Conservation (phyloP, 768 basidiomycete species). For the Kwoniella mangroviensis region DNA sequence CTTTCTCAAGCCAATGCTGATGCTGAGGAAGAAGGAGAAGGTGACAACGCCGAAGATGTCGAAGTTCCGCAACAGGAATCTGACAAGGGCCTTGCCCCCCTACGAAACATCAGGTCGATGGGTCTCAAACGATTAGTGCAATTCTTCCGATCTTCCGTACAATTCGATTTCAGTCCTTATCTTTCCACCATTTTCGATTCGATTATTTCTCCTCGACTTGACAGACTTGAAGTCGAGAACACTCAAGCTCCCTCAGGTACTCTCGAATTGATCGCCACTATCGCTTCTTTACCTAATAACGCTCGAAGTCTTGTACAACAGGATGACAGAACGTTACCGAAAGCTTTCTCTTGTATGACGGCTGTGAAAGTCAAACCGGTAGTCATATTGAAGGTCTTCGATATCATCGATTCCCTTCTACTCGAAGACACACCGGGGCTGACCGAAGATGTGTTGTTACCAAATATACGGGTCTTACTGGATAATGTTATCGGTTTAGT, state of each 20-base stretch:
- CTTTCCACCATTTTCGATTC: slow-evolving; percentile 69
- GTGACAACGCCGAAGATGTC: slow-evolving; percentile 57
- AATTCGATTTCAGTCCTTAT: slow-evolving; percentile 76
- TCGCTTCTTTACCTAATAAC: slow-evolving; percentile 69
- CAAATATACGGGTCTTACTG: slow-evolving; percentile 65
- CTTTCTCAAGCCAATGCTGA: slow-evolving; percentile 55
- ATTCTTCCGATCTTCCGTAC: slow-evolving; percentile 76
- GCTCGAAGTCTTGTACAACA: slow-evolving; percentile 71
- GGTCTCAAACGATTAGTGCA: slow-evolving; percentile 85
- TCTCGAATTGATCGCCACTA: slow-evolving; percentile 79
- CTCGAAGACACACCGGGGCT: slow-evolving; percentile 64
- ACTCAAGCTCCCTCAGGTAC: slow-evolving; percentile 88
- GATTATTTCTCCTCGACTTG: slow-evolving; percentile 82
- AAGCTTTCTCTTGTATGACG: slow-evolving; percentile 78
- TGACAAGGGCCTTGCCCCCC: slow-evolving; percentile 58
- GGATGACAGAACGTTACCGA: slow-evolving; percentile 71
- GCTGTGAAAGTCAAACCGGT: slow-evolving; percentile 83
- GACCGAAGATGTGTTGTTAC: slow-evolving; percentile 72
- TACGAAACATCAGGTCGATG: slow-evolving; percentile 74
- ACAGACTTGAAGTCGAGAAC: slow-evolving; percentile 77
- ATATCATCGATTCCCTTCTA: slow-evolving; percentile 75
- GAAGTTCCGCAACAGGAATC: slow-evolving; percentile 59
- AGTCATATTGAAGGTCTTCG: slow-evolving; percentile 79
- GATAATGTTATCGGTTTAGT: slow-evolving; percentile 72
- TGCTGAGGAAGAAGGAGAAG: slow-evolving; percentile 53